Percentiles rank a stretch among this genome's conserved stretches.
Conservation (phyloP, 2,329 filamentous ascomycete genomes). For the Coniochaeta ligniaria region DNA sequence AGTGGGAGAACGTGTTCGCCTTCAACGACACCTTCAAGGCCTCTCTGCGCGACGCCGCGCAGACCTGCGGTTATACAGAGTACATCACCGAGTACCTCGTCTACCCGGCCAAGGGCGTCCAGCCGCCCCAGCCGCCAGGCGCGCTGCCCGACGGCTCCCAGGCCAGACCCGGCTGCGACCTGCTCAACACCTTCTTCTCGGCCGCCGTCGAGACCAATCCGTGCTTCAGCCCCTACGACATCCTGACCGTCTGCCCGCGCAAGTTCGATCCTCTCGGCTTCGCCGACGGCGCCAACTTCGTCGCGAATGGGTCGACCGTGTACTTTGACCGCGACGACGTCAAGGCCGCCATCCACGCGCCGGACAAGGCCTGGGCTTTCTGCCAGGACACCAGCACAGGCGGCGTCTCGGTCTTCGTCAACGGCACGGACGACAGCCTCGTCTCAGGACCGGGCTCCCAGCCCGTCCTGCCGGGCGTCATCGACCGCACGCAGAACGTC, state of each 20-base stretch:
- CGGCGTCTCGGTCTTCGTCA: constrained; percentile 23
- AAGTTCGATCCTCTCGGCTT: constrained; percentile 62
- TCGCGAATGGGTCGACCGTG: constrained; percentile 50
- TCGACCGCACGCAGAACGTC: constrained; percentile 64
- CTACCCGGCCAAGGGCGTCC: constrained; percentile 56
- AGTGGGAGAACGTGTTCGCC: constrained; percentile 49
- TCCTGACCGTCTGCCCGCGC: constrained; percentile 56
- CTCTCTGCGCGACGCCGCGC: not conserved
- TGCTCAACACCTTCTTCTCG: constrained; percentile 47
- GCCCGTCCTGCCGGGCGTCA: constrained; percentile 58
- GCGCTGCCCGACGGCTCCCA: constrained; percentile 19
- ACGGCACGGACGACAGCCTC: constrained; percentile 31
- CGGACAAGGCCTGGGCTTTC: constrained; percentile 41
- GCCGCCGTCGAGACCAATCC: constrained; percentile 57
- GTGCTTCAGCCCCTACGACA: constrained; percentile 70
- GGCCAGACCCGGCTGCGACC: constrained; percentile 28
- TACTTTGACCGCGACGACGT: constrained; percentile 67
- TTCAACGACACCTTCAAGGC: constrained; percentile 41
- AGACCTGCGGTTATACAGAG: constrained; percentile 49
- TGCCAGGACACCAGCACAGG: constrained; percentile 6
- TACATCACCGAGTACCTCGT: constrained; percentile 52
- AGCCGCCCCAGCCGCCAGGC: constrained; percentile 41
- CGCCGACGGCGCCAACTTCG: constrained; percentile 54
- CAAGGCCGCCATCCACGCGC: constrained; percentile 61
- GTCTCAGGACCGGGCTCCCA: constrained; percentile 43